phyloP scores from a whole-genome alignment of 1,284 basidiomycete species.

The Schizophyllum commune region DNA sequence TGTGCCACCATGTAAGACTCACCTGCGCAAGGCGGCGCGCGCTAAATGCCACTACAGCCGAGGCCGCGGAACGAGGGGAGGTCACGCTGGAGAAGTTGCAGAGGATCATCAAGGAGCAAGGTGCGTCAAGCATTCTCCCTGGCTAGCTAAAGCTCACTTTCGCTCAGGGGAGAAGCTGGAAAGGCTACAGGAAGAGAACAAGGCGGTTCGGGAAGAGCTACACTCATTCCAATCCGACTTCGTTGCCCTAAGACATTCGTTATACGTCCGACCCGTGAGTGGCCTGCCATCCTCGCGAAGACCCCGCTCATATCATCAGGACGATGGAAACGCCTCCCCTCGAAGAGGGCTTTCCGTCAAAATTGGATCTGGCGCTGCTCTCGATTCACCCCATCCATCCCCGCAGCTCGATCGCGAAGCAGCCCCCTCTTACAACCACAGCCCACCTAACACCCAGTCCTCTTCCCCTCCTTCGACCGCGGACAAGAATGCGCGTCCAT shows the following conservation, averaged over 20 bases:
- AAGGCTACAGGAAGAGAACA: conserved; percentile 71
- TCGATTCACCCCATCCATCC: conserved; percentile 69
- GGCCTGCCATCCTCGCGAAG: background rate
- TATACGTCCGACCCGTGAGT: conserved; percentile 28
- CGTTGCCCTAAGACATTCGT: conserved; percentile 34
- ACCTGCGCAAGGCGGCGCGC: conserved; percentile 6
- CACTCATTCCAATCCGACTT: conserved; percentile 63
- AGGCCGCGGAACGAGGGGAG: conserved; percentile 56
- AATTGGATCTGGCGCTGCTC: conserved; percentile 75
- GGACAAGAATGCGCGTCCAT: background rate
- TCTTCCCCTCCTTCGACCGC: conserved; percentile 6
- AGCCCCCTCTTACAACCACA: conserved; percentile 27
- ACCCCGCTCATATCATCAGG: conserved; percentile 12
- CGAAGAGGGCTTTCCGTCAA: conserved; percentile 68
- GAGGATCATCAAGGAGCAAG: conserved; percentile 69
- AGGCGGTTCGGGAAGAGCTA: conserved; percentile 52
- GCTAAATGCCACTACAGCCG: conserved; percentile 37
- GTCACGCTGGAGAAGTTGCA: conserved; percentile 61
- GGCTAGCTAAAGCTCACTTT: conserved; percentile 6
- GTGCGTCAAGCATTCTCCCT: conserved; percentile 30
- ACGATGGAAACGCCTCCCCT: conserved; percentile 44
- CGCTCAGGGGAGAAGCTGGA: conserved; percentile 59
- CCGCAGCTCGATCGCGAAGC: conserved; percentile 67
- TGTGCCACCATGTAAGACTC: conserved; percentile 76
- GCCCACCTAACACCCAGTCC: conserved; percentile 20